Base-by-base conservation (phyloP, 1,284 basidiomycete genomes). In the Veloboletus limbatus region DNA sequence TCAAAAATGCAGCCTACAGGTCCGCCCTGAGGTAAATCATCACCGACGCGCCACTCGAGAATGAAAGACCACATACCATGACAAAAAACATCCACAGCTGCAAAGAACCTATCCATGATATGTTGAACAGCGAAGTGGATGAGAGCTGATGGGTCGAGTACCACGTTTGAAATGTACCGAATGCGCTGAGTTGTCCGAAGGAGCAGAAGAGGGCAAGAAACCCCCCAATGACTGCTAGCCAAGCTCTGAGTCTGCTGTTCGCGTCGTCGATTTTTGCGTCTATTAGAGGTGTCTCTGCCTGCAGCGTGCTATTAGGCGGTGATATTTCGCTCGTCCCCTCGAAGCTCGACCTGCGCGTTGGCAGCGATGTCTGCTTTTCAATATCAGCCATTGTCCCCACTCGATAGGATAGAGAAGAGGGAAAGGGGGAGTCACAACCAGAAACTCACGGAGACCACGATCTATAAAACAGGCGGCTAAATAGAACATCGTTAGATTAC, bases 1-100 rank as follows among this genome's bases (percentile, higher is more conserved):
- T 81, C 79, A 43, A 77, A 81, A 6, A 72, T 27, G 17, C 67
- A 69, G 11, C 79, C 79, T 45, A 78, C 71, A 4, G 69, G 69
- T 20, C 70, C 73, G 14, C 78, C 78, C 78, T 79, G 39, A 13
- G 28, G 47, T 20, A 18, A 24, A 16, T 24, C n/a, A 33, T 60
- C 44, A 52, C 22, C 8, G n/a, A 45, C 30, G 24, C 5, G 20
- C 25, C 22, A 42, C 6, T 11, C 4, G 5, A 5, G 21, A 36
- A 60, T 57, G 6, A 35, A 45, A 11, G 51, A 13, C 54, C 63
- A 49, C 69, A 49, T 18, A 67, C 67, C 56, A 74, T 72, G 46
- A 72, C 72, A 44, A 70, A 77, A 58, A 64, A 70, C 49, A 67
- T 67, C 59, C 71, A 76, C 3, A 77, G 52, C 49, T 76, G 74